Evolutionary conservation across 1,284 basidiomycete genomes (phyloP), one percentile per base, ranked within the genome.

Genomic region (Papiliotrema laurentii): DNA sequence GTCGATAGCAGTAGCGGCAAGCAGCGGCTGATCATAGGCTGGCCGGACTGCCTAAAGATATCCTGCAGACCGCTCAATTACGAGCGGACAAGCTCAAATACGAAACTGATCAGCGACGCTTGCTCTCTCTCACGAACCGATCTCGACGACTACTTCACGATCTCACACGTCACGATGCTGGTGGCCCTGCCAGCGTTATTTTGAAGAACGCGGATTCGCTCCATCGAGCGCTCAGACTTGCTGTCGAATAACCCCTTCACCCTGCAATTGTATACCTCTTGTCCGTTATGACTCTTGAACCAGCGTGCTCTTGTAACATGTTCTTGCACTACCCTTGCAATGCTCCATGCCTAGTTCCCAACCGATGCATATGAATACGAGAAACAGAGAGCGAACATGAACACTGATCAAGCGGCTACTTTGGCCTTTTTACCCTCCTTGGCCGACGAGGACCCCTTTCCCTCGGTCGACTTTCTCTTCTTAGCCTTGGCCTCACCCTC

Each of bases 21-120:
- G 9, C 33, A n/a, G 16, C 9, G 19, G 18, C 30, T 35, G 18
- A 36, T 19, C 26, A 24, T 28, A 64, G 65, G 41, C 78, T 92
- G n/a, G 90, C 90, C 0, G 84, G 84, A 14, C 68, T 94, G 37
- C 83, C 87, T 0, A 83, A 85, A 54, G 54, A 73, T 1, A 75
- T 94, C 2, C 76, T 93, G 6, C 68, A 72, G 5, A 69, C 77
- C 3, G 89, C 89, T 6, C 74, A 79, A 11, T 64, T 75, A 42
- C 78, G 78, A 31, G 81, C 85, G 1, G 70, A 77, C 22, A 70
- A 72, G n/a, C 80, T 89, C 75, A 81, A 81, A 47, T 49, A 47
- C 18, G 66, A 69, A 40, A 70, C 68, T 2, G 26, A 58, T 28
- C 33, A 55, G 38, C 27, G 34, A 26, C 26, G 31, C n/a, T 19